Evolutionary conservation across 306 rosid species (phyloP), one percentile per base, ranked within the genome.

Genomic region (Erythrophleum fordii): DNA sequence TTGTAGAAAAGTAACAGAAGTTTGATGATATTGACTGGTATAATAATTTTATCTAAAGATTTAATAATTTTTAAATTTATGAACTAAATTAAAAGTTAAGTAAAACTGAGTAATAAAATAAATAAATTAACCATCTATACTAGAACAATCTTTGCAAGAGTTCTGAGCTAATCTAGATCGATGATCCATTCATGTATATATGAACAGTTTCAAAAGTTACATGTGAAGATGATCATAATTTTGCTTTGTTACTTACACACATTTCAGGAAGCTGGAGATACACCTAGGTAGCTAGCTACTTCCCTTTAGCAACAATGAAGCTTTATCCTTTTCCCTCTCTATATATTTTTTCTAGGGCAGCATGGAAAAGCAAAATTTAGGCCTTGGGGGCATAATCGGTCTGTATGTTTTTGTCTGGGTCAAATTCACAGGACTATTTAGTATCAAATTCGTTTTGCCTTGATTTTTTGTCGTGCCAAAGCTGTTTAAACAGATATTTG

Each of bases 131-230:
- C 16, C 52, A 46, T 13, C 2, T 46, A 46, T 46, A 46, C 3
- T 14, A 55, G 28, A 55, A 9, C 9, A 55, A 0, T 20, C 2
- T 6, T 58, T 25, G 34, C 64, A 11, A 2, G 31, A 25, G 18
- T 1, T 22, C 25, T 22, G 11, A 22, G 13, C 29, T 25, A 22
- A 22, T 22, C n/a, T n/a, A n/a, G n/a, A n/a, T n/a, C n/a, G 12
- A 3, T 1, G 29, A 55, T 20, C 61, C 61, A 20, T 9, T 20
- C 28, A 52, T 23, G 3, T 20, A 13, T 76, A 56, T 52, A 69
- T 81, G 56, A 82, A 84, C 81, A 75, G 65, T 61, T 75, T 61
- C 83, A 83, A 55, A 66, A 22, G 29, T 23, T 5, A 11, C 12
- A 1, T 0, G n/a, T 73, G 75, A n/a, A 59, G 14, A 60, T 28